These are phyloP conservation scores for Teratosphaeriaceae sp. DNA, from an alignment of 2,329 filamentous ascomycete species.

Conservation along the genomic window DNA sequence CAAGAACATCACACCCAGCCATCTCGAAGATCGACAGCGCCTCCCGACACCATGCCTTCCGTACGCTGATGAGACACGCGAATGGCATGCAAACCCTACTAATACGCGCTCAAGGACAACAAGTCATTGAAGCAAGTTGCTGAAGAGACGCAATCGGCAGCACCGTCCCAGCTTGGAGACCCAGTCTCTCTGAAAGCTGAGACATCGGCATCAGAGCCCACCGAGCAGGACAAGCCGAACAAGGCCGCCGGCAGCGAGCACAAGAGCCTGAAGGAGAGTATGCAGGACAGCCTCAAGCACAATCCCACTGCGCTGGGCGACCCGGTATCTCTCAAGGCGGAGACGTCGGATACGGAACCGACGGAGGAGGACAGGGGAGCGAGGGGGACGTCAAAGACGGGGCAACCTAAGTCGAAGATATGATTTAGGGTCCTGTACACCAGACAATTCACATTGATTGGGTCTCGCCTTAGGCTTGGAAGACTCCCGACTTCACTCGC, in stretches of 20 bases:
- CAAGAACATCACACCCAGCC: neutral
- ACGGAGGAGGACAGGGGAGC: slow-evolving; percentile 29
- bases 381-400: slow-evolving; percentile 16
- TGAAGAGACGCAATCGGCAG: slow-evolving; percentile 13
- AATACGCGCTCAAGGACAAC: slow-evolving; percentile 1
- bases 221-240: slow-evolving; percentile 18
- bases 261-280: slow-evolving; percentile 21
- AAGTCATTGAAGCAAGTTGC: slow-evolving; percentile 19
- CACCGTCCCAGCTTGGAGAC: slow-evolving; percentile 21
- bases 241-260: slow-evolving; percentile 2
- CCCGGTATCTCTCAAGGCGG: slow-evolving; percentile 24
- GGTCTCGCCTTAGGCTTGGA: no score
- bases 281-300: slow-evolving; percentile 20
- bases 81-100: no score
- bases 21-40: neutral
- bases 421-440: neutral
- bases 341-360: slow-evolving; percentile 23
- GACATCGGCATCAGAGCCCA: slow-evolving; percentile 25
- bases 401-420: slow-evolving; percentile 27
- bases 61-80: no score
- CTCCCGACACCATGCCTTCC: neutral
- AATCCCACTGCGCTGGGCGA: slow-evolving; percentile 24
- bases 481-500: no score
- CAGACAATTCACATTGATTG: no score
- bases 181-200: slow-evolving; percentile 31